These are phyloP conservation scores for Yamadazyma nakazawae DNA, from an alignment of 805 yeast species.

Conservation along the genomic window DNA sequence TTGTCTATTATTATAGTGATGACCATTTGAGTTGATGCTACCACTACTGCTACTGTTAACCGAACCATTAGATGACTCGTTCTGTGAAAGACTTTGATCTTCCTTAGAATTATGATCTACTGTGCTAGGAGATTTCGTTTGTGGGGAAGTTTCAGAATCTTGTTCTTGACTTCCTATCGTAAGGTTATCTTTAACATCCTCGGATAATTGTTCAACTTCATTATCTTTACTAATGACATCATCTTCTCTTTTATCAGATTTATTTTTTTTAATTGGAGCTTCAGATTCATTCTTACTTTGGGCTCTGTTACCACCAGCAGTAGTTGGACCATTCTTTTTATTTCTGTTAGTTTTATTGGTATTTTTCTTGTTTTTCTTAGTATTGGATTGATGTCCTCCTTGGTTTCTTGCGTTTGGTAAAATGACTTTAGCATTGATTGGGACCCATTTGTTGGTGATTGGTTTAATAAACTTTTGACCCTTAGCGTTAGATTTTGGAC, in stretches of 20 bases:
- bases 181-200: conserved; percentile 5
- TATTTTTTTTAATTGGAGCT: background rate
- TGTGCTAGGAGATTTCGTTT: background rate
- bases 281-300: conserved; percentile 2
- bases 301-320: background rate
- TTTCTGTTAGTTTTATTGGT: conserved; percentile 23
- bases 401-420: conserved; percentile 33
- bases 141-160: background rate
- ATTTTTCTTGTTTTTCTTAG: conserved; percentile 18
- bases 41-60: background rate
- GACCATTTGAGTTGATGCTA: conserved; percentile 6
- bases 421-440: conserved; percentile 40
- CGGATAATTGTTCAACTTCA: conserved; percentile 9
- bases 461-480: conserved; percentile 40
- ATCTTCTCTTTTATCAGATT: conserved; percentile 2
- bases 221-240: background rate
- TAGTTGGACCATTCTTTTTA: conserved; percentile 3
- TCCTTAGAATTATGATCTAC: background rate
- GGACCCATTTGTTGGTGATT: conserved; percentile 44
- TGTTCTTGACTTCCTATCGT: conserved; percentile 5
- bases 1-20: conserved; percentile 7
- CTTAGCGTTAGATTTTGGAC: conserved; percentile 13
- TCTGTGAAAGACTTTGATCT: conserved; percentile 3
- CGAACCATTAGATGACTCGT: conserved; percentile 8
- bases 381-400: conserved; percentile 19